A percentile compares a stretch with the other conserved stretches of the same genome.
These are phyloP conservation scores for Moringa oleifera DNA, from an alignment of 345 rosid genomes.

Conservation along the genomic window DNA sequence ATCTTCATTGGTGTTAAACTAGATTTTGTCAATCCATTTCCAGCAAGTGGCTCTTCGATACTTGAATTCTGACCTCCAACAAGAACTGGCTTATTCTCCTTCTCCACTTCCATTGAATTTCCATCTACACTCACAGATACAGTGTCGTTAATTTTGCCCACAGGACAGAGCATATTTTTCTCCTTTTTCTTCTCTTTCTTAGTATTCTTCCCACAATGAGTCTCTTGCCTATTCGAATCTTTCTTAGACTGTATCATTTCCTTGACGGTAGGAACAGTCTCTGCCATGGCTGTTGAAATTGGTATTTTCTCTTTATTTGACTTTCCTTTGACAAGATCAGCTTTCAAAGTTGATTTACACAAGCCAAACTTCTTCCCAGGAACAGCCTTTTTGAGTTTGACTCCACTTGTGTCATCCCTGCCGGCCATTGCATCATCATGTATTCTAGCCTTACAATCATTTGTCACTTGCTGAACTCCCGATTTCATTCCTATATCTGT, in stretches of 20 bases:
- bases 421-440: slow-evolving; percentile 12
- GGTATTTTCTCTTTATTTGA: slow-evolving; percentile 22
- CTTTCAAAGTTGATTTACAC: slow-evolving; percentile 21
- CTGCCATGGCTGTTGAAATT: slow-evolving; percentile 23
- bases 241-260: slow-evolving; percentile 21
- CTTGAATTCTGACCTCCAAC: slow-evolving; percentile 18
- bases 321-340: slow-evolving; percentile 14
- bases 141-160: slow-evolving; percentile 12
- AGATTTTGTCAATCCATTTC: slow-evolving; percentile 24
- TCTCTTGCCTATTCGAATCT: slow-evolving; percentile 13
- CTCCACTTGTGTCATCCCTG: slow-evolving; percentile 15
- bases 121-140: slow-evolving; percentile 12
- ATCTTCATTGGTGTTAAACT: slow-evolving; percentile 18
- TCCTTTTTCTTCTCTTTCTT: slow-evolving; percentile 19
- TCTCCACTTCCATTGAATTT: slow-evolving; percentile 22
- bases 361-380: slow-evolving; percentile 14
- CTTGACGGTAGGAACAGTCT: slow-evolving; percentile 15
- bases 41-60: slow-evolving; percentile 12
- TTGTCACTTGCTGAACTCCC: slow-evolving; percentile 15
- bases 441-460: slow-evolving; percentile 4
- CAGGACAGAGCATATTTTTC: slow-evolving; percentile 10
- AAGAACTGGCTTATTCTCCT: slow-evolving; percentile 38
- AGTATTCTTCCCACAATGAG: slow-evolving; percentile 9
- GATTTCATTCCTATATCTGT: slow-evolving; percentile 3
- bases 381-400: slow-evolving; percentile 19